Evolutionary conservation across 106 monocot genomes (phyloP).

Genomic region (Dendrobium huoshanense): DNA sequence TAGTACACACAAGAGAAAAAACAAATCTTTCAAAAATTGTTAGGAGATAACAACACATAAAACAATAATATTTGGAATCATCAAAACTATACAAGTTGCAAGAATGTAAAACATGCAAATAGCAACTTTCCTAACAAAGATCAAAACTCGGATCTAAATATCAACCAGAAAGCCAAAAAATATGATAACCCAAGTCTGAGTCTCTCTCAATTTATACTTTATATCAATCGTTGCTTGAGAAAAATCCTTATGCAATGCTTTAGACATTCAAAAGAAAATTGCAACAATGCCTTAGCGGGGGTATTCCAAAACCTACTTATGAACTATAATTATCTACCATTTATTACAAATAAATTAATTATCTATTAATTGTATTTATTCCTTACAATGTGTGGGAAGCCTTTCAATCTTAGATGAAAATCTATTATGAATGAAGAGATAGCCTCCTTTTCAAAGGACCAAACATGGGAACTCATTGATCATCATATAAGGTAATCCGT

Average conservation of each 20-base stretch:
- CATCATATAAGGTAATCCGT: neutral
- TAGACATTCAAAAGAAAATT: neutral
- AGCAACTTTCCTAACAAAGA: too few relatives aligned
- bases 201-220: neutral
- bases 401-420: neutral
- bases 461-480: neutral
- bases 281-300: neutral
- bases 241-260: neutral
- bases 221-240: neutral
- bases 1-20: too few relatives aligned
- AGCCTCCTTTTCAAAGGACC: neutral
- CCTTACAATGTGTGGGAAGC: neutral
- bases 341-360: neutral
- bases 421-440: constrained; percentile 3
- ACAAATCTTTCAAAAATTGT: too few relatives aligned
- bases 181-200: neutral
- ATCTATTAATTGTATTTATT: neutral
- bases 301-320: neutral
- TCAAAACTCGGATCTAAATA: constrained; percentile 1
- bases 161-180: neutral
- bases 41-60: too few relatives aligned
- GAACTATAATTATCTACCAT: neutral
- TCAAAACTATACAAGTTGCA: too few relatives aligned
- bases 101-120: too few relatives aligned
- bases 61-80: too few relatives aligned